A percentile compares a stretch with the other conserved stretches of the same genome.
These are phyloP conservation scores for Eustoma russellianum DNA, from an alignment of 257 asterid species.

Conservation along the genomic window DNA sequence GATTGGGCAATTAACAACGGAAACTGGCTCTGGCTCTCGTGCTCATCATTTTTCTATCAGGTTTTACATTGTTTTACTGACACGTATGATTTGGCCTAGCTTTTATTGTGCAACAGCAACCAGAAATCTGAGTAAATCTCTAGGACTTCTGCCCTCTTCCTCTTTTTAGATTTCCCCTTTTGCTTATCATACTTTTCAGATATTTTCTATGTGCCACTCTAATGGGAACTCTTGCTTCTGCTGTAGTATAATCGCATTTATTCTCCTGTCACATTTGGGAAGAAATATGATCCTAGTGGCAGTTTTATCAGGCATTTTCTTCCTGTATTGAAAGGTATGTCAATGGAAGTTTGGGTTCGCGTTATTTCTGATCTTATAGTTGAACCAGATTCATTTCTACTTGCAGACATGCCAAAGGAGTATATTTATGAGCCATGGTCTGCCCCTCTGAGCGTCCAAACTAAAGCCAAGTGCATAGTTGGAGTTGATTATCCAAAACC, in stretches of 20 bases:
- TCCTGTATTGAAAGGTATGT: constrained; percentile 74
- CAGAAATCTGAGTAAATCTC: too few species aligned
- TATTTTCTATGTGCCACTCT: not conserved
- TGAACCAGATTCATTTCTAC: constrained; percentile 9
- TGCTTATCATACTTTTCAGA: too few species aligned
- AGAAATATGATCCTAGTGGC: constrained; percentile 84
- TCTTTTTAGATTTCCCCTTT: too few species aligned
- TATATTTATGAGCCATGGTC: constrained; percentile 96
- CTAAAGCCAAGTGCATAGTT: constrained; percentile 69
- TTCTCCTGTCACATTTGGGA: constrained; percentile 92
- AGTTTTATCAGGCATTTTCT: constrained; percentile 78
- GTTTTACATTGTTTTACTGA: constrained; percentile 17
- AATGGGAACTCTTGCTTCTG: constrained; percentile 12
- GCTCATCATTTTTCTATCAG: constrained; percentile 98
- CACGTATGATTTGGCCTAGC: too few species aligned
- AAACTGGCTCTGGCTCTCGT: constrained; percentile 95
- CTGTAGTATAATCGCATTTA: constrained; percentile 79
- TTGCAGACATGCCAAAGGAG: constrained; percentile 90
- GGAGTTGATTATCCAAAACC: constrained; percentile 97
- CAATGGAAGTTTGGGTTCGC: constrained; percentile 6
- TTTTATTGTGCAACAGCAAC: too few species aligned
- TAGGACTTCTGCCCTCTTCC: not conserved
- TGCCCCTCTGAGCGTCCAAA: constrained; percentile 78
- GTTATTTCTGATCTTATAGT: constrained; percentile 10
- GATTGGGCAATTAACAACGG: constrained; percentile 97